Conservation (phyloP, 202 grass and related monocot genomes). For the Zoysia matrella region DNA sequence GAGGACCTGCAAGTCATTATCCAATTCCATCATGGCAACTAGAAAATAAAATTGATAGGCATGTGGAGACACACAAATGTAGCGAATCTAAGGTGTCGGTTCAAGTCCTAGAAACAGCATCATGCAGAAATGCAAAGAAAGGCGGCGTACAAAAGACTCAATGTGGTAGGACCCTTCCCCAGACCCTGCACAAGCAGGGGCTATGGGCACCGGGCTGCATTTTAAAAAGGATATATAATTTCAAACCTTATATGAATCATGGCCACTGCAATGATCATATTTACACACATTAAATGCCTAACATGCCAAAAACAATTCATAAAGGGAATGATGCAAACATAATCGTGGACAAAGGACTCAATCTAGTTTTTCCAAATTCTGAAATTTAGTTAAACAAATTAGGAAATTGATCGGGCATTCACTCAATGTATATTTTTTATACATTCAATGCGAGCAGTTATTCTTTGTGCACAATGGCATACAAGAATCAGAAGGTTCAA, state of each 20-base stretch:
- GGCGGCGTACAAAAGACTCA: too few relatives aligned
- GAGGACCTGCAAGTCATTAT: constrained; percentile 32
- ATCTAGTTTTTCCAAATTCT: constrained; percentile 18
- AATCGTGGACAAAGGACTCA: not conserved
- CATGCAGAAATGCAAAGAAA: too few relatives aligned
- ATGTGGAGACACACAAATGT: not conserved
- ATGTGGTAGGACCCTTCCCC: too few relatives aligned
- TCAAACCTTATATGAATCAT: not conserved
- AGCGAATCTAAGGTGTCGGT: not conserved
- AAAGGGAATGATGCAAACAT: not conserved
- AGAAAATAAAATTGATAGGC: not conserved
- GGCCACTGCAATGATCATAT: not conserved
- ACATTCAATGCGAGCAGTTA: not conserved
- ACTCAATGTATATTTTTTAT: constrained; percentile 2
- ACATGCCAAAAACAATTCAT: not conserved
- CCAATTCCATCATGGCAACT: not conserved
- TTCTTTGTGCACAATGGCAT: not conserved
- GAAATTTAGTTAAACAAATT: not conserved
- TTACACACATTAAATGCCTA: not conserved
- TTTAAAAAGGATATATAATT: constrained; percentile 16
- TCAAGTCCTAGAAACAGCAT: too few relatives aligned
- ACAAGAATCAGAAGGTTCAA: not conserved
- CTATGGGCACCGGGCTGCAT: too few relatives aligned
- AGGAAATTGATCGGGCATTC: not conserved
- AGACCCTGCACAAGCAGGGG: too few relatives aligned